Evolutionary conservation across 495 filamentous ascomycete genomes (phyloP).

Genomic region (Emericellopsis terricola): DNA sequence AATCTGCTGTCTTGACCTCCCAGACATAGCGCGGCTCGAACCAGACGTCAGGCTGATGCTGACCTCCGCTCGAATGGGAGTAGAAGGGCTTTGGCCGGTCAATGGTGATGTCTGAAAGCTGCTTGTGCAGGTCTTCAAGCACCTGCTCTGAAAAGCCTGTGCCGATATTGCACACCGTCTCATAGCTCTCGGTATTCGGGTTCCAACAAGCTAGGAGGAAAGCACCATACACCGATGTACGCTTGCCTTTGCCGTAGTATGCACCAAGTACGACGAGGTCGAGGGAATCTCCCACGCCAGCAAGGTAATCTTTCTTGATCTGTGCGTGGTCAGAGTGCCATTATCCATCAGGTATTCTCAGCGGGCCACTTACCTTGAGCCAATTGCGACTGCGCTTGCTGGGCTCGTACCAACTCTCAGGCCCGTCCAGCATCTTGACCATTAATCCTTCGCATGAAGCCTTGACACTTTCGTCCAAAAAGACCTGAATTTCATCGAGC

Average conservation of each 20-base stretch:
- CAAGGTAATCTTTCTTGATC: conserved; percentile 96
- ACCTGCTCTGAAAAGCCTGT: conserved; percentile 86
- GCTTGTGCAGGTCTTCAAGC: conserved; percentile 62
- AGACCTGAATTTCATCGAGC: conserved; percentile 76
- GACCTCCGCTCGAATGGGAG: conserved; percentile 58
- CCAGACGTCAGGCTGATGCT: conserved; percentile 96
- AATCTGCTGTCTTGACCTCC: conserved; percentile 93
- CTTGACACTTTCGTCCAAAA: conserved; percentile 87
- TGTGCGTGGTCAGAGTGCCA: conserved; percentile 9
- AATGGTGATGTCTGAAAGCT: conserved; percentile 55
- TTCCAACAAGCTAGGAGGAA: conserved; percentile 95
- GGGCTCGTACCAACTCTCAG: conserved; percentile 83
- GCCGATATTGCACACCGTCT: conserved; percentile 95
- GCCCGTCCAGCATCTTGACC: conserved; percentile 96
- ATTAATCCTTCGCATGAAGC: conserved; percentile 92
- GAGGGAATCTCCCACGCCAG: conserved; percentile 83
- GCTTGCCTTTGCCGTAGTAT: conserved; percentile 87
- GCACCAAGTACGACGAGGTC: conserved; percentile 92
- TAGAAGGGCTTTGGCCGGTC: conserved; percentile 91
- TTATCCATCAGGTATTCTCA: not conserved
- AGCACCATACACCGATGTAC: conserved; percentile 84
- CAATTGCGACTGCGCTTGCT: conserved; percentile 91
- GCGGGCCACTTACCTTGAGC: conserved; percentile 76
- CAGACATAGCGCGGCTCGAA: conserved; percentile 88
- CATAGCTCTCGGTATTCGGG: conserved; percentile 54